phyloP scores from a whole-genome alignment of 2,329 filamentous ascomycete genomes.

The Cucurbitaria berberidis region DNA sequence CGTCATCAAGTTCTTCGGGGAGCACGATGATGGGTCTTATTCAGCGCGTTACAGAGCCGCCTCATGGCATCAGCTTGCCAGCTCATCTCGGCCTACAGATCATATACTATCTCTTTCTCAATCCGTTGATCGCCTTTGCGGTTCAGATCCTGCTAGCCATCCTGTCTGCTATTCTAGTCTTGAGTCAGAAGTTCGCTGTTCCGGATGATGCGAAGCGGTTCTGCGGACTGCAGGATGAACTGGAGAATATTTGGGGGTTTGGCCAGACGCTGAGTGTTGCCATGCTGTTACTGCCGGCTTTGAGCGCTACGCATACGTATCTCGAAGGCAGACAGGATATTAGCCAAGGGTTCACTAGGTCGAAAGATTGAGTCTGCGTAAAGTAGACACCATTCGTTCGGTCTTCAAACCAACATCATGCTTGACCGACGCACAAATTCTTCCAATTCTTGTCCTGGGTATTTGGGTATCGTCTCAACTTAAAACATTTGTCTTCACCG shows the following conservation, averaged over 20 bases:
- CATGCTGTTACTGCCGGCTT: conserved; percentile 35
- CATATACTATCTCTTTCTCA: conserved; percentile 35
- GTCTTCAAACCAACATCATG: too few relatives aligned
- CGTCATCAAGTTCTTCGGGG: conserved; percentile 6
- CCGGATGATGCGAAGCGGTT: conserved; percentile 23
- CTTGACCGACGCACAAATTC: too few relatives aligned
- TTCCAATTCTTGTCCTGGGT: too few relatives aligned
- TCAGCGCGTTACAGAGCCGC: conserved; percentile 13
- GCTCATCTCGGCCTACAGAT: conserved; percentile 19
- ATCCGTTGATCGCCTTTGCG: conserved; percentile 34
- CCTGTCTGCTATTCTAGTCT: conserved; percentile 29
- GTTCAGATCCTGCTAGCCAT: conserved; percentile 35
- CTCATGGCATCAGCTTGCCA: conserved; percentile 4
- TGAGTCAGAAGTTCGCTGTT: conserved; percentile 37
- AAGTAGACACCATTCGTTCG: background rate
- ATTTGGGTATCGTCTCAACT: too few relatives aligned
- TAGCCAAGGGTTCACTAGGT: background rate
- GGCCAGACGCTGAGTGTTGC: conserved; percentile 40
- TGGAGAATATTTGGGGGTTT: conserved; percentile 40
- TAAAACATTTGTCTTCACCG: too few relatives aligned
- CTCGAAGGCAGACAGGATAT: conserved; percentile 38
- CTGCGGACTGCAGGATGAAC: conserved; percentile 32
- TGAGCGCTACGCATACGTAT: conserved; percentile 36
- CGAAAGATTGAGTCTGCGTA: background rate
- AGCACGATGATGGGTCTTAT: conserved; percentile 4